These are phyloP conservation scores for Secale cereale DNA, from an alignment of 176 grass and related monocot genomes.

Conservation along the genomic window DNA sequence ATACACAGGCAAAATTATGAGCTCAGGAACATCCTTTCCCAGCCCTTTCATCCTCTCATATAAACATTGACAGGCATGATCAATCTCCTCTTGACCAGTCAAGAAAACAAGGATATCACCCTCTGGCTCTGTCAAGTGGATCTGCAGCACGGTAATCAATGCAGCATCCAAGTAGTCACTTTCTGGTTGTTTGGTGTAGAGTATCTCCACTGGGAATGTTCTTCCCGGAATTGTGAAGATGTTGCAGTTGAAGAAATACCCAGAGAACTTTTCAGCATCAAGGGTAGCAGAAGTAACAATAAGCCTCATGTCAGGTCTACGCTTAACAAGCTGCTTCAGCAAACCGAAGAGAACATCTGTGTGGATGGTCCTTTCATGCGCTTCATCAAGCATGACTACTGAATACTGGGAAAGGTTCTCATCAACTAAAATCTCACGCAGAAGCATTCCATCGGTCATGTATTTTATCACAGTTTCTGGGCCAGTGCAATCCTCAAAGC, in stretches of 20 bases:
- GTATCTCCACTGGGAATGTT: slow-evolving; percentile 94
- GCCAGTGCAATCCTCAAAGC: slow-evolving; percentile 91
- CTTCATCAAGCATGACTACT: slow-evolving; percentile 96
- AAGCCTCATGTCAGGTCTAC: slow-evolving; percentile 82
- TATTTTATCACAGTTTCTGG: slow-evolving; percentile 96
- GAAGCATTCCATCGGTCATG: slow-evolving; percentile 98
- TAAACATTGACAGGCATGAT: slow-evolving; percentile 85
- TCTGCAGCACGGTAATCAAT: slow-evolving; percentile 86
- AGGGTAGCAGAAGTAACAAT: slow-evolving; percentile 96
- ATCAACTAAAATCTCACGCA: slow-evolving; percentile 94
- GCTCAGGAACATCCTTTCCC: slow-evolving; percentile 85
- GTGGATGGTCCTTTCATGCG: slow-evolving; percentile 92
- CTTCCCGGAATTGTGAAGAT: slow-evolving; percentile 98
- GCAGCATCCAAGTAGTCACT: slow-evolving; percentile 93
- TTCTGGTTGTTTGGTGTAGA: slow-evolving; percentile 90
- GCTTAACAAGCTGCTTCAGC: slow-evolving; percentile 85
- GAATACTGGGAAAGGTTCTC: slow-evolving; percentile 90
- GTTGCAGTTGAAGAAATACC: slow-evolving; percentile 95
- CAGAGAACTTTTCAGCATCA: slow-evolving; percentile 98
- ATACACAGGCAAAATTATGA: slow-evolving; percentile 94
- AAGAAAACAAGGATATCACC: slow-evolving; percentile 87
- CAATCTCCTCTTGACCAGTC: slow-evolving; percentile 96
- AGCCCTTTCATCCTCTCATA: slow-evolving; percentile 95
- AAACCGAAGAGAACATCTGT: slow-evolving; percentile 94
- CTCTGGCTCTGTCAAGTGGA: slow-evolving; percentile 92